A percentile compares a stretch with the other conserved stretches of the same genome.
Evolutionary conservation across 306 rosid species (phyloP).

Genomic region (Prunus dulcis): DNA sequence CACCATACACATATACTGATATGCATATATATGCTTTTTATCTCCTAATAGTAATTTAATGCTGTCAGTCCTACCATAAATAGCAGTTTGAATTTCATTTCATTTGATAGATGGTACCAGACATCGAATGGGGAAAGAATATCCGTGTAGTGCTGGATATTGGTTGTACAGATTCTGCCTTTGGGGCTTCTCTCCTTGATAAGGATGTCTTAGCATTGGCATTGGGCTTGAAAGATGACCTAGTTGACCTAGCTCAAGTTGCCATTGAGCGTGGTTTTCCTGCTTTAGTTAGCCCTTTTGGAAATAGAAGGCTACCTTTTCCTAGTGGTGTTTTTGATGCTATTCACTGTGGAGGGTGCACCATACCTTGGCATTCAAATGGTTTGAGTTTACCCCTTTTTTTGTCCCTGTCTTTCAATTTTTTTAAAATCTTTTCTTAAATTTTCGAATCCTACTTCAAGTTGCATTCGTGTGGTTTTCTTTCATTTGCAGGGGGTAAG

Average conservation of each 20-base stretch:
- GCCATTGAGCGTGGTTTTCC: constrained; percentile 92
- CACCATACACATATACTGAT: background rate
- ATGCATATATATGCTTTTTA: background rate
- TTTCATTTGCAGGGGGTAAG: constrained; percentile 62
- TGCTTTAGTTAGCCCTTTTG: constrained; percentile 65
- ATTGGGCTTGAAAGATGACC: constrained; percentile 86
- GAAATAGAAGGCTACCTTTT: constrained; percentile 81
- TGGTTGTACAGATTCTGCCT: constrained; percentile 74
- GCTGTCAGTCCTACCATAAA: constrained; percentile 5
- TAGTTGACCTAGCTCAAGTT: constrained; percentile 85
- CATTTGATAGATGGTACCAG: constrained; percentile 89
- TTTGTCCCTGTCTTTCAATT: background rate
- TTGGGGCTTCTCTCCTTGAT: constrained; percentile 68
- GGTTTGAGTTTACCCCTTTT: constrained; percentile 39
- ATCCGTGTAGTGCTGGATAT: constrained; percentile 79
- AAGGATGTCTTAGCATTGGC: constrained; percentile 75
- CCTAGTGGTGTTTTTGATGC: constrained; percentile 85
- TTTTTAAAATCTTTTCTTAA: background rate
- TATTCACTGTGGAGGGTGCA: constrained; percentile 82
- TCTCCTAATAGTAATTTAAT: constrained; percentile 1
- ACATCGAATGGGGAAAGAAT: constrained; percentile 95
- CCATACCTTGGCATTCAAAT: constrained; percentile 75
- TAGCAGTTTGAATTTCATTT: constrained; percentile 25
- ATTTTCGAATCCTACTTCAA: background rate
- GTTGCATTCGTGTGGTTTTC: constrained; percentile 1